Percentiles rank a stretch among this genome's conserved stretches.
phyloP scores from a whole-genome alignment of 2,329 filamentous ascomycete species.

The Fusarium sp. region DNA sequence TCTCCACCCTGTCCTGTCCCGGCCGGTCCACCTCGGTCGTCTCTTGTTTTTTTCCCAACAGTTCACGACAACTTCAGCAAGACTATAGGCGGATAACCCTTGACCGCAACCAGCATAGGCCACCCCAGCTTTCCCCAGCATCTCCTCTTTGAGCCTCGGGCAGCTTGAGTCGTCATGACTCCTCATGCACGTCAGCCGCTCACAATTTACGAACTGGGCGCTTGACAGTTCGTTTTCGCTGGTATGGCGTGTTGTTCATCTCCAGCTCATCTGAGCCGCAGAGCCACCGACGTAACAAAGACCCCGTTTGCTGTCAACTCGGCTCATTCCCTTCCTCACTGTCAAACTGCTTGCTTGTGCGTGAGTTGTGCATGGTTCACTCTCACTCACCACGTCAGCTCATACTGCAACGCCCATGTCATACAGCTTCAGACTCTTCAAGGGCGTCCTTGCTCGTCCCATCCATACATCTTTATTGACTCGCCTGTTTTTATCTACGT shows the following conservation, averaged over 20 bases:
- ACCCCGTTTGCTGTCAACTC: background rate
- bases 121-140: conserved; percentile 24
- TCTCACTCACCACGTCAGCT: conserved; percentile 11
- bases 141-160: conserved; percentile 34
- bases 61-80: conserved; percentile 37
- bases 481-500: conserved; percentile 5
- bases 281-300: conserved; percentile 13
- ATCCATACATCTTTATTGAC: conserved; percentile 12
- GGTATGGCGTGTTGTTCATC: conserved; percentile 24
- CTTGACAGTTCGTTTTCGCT: conserved; percentile 20
- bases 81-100: conserved; percentile 2
- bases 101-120: background rate
- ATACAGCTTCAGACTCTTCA: conserved; percentile 1
- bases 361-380: conserved; percentile 1
- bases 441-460: conserved; percentile 11
- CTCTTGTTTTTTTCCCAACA: conserved; percentile 28
- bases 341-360: background rate
- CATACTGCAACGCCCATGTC: background rate
- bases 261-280: conserved; percentile 12
- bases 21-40: conserved; percentile 22
- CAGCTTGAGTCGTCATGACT: conserved; percentile 16
- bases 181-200: conserved; percentile 43
- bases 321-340: background rate
- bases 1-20: conserved; percentile 35
- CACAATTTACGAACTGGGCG: conserved; percentile 3